Conservation (phyloP, 2,329 filamentous ascomycete genomes). For the Rutstroemia sp. region DNA sequence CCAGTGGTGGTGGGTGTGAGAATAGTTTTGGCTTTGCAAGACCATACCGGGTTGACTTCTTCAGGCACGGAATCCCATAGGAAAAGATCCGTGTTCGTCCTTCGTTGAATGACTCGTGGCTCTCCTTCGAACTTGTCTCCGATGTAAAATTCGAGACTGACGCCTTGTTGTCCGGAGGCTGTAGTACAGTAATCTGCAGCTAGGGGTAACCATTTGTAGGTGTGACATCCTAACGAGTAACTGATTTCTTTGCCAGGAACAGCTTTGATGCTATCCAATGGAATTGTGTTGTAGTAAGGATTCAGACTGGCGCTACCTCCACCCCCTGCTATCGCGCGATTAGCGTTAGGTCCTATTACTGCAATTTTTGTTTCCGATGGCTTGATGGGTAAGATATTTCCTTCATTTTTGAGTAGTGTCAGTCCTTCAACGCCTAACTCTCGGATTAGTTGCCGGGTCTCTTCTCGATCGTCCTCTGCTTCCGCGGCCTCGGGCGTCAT, state of each 20-base stretch:
- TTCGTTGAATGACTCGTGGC: slow-evolving; percentile 49
- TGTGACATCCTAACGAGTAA: slow-evolving; percentile 56
- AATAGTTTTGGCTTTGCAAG: slow-evolving; percentile 41
- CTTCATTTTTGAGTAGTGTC: slow-evolving; percentile 57
- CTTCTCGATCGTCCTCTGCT: slow-evolving; percentile 46
- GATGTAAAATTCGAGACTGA: slow-evolving; percentile 56
- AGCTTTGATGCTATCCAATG: slow-evolving; percentile 53
- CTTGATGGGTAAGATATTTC: slow-evolving; percentile 49
- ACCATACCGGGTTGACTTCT: slow-evolving; percentile 55
- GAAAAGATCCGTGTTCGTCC: slow-evolving; percentile 59
- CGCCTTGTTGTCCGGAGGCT: slow-evolving; percentile 49
- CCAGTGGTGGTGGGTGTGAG: slow-evolving; percentile 52
- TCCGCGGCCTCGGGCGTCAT: slow-evolving; percentile 50
- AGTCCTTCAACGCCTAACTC: slow-evolving; percentile 54
- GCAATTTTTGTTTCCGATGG: slow-evolving; percentile 50
- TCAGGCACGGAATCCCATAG: slow-evolving; percentile 62
- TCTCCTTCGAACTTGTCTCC: slow-evolving; percentile 55
- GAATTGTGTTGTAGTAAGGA: slow-evolving; percentile 60
- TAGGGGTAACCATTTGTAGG: slow-evolving; percentile 57
- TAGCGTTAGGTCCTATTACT: slow-evolving; percentile 61
- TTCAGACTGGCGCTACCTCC: slow-evolving; percentile 62
- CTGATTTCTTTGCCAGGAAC: slow-evolving; percentile 47
- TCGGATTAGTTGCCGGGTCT: slow-evolving; percentile 53
- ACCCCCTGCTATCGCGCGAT: slow-evolving; percentile 58
- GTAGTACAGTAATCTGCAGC: slow-evolving; percentile 52